phyloP scores from a whole-genome alignment of 495 filamentous ascomycete genomes.

The Neurospora sp. region DNA sequence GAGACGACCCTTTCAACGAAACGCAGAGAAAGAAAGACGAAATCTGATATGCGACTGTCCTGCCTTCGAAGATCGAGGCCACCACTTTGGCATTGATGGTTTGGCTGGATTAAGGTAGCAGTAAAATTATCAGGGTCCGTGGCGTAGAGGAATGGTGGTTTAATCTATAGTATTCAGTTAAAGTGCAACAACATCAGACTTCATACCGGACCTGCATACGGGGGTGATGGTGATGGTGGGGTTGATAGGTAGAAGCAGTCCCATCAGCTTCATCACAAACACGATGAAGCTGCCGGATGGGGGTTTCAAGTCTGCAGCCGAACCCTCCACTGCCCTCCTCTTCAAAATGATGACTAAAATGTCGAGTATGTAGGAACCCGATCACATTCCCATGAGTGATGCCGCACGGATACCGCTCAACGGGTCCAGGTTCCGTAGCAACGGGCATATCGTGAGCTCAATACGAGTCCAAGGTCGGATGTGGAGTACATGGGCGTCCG shows the following conservation, averaged over 20 bases:
- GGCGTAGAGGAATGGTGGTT: background rate
- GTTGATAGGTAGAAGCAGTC: background rate
- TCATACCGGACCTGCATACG: background rate
- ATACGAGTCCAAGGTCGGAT: background rate
- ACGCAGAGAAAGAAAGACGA: background rate
- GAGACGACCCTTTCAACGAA: background rate
- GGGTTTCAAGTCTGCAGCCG: background rate
- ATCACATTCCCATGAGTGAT: background rate
- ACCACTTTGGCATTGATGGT: background rate
- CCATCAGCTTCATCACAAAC: background rate
- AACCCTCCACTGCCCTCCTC: background rate
- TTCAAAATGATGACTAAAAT: background rate
- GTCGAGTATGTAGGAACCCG: background rate
- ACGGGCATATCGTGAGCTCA: background rate
- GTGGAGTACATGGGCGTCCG: background rate
- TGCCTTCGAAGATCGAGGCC: background rate
- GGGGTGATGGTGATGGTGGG: background rate
- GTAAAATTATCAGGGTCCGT: background rate
- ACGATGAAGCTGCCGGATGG: background rate
- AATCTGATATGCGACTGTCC: background rate
- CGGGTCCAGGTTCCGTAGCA: background rate
- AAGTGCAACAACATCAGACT: background rate
- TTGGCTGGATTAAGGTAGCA: background rate
- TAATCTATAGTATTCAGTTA: background rate
- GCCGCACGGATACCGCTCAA: background rate